phyloP scores from a whole-genome alignment of 1,139 yeast genomes.

The Yamadazyma blattariae region DNA sequence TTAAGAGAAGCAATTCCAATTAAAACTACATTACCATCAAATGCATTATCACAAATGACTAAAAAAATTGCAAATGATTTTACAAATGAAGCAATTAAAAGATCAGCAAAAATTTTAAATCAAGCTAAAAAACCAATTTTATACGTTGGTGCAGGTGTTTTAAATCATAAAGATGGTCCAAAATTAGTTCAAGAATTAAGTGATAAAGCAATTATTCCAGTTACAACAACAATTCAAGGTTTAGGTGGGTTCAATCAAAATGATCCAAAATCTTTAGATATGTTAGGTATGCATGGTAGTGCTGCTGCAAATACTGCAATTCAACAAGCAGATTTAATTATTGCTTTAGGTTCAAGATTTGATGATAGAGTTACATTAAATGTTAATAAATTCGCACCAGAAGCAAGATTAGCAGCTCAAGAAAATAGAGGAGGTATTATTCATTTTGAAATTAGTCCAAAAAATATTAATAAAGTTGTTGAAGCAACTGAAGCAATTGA shows the following conservation, averaged over 20 bases:
- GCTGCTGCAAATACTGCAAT: conserved; percentile 94
- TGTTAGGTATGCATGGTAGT: conserved; percentile 98
- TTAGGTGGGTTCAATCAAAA: conserved; percentile 92
- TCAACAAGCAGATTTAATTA: conserved; percentile 87
- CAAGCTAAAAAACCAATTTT: conserved; percentile 83
- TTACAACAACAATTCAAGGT: conserved; percentile 91
- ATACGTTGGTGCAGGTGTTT: conserved; percentile 89
- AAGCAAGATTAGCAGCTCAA: conserved; percentile 81
- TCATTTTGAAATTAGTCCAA: conserved; percentile 94
- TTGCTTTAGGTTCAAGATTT: conserved; percentile 95
- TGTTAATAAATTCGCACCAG: conserved; percentile 88
- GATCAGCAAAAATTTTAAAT: conserved; percentile 78
- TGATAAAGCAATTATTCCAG: conserved; percentile 90
- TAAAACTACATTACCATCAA: conserved; percentile 79
- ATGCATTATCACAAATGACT: conserved; percentile 70
- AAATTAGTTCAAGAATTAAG: conserved; percentile 74
- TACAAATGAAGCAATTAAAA: conserved; percentile 68
- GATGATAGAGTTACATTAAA: conserved; percentile 97
- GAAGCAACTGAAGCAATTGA: conserved; percentile 96
- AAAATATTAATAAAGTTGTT: conserved; percentile 95
- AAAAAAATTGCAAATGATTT: conserved; percentile 71
- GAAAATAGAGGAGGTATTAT: conserved; percentile 93
- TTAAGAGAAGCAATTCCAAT: conserved; percentile 86
- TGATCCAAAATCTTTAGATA: conserved; percentile 86
- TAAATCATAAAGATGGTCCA: conserved; percentile 82